phyloP scores from a whole-genome alignment of 139 green algal species.

The Zygnema cylindricum region DNA sequence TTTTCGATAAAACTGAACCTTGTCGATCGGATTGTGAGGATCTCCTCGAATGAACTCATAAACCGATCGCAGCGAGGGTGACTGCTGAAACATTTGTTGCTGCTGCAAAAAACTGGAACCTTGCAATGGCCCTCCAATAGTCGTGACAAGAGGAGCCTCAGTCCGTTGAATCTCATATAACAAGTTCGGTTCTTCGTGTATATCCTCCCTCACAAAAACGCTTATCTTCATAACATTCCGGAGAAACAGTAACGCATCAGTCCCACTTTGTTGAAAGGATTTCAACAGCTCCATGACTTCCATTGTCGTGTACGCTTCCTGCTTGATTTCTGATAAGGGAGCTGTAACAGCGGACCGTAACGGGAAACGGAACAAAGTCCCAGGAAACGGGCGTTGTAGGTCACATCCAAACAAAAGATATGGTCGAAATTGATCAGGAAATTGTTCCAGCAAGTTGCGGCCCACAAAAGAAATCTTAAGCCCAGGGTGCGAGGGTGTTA shows the following conservation, averaged over 20 bases:
- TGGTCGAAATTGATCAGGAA: constrained; percentile 77
- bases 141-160: background rate
- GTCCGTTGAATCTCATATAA: constrained; percentile 18
- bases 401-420: constrained; percentile 77
- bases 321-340: constrained; percentile 75
- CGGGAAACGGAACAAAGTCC: constrained; percentile 84
- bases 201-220: constrained; percentile 59
- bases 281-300: constrained; percentile 67
- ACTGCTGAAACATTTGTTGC: background rate
- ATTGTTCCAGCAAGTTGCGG: constrained; percentile 70
- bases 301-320: constrained; percentile 49
- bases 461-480: constrained; percentile 76
- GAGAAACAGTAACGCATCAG: constrained; percentile 78
- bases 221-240: constrained; percentile 70
- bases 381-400: constrained; percentile 61
- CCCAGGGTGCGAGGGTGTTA: constrained; percentile 46
- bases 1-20: constrained; percentile 53
- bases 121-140: background rate
- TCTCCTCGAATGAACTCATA: constrained; percentile 45
- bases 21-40: constrained; percentile 40
- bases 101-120: background rate
- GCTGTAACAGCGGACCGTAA: constrained; percentile 65
- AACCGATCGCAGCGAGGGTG: background rate
- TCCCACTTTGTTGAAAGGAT: constrained; percentile 65
- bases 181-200: background rate